Base-by-base conservation (phyloP, 352 stramenopile genomes). In the Globisporangium radiosum region DNA sequence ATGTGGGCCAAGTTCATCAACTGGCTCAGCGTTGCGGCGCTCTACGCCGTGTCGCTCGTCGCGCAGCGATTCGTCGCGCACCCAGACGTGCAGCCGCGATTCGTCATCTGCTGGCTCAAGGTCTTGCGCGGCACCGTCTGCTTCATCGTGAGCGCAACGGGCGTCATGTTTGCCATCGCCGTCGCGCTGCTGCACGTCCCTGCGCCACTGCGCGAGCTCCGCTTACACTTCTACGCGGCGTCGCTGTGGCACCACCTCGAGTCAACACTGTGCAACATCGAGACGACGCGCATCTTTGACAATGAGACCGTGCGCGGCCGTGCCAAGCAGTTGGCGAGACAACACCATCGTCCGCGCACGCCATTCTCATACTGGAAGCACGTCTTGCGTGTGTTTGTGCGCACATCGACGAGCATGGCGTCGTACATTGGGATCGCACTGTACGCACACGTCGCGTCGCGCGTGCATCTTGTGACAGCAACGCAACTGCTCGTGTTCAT, bases 41-140 rank as follows among this genome's bases (percentile, higher is more conserved):
- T 14, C 11, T 47, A 47, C 42, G 14, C 42, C 11, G 42, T 47
- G 7, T 47, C 42, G 11, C 42, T 17, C 11, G 11, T 47, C 42
- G 14, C 42, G 4, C 42, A 47, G 42, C 42, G 42, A 11, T 47
- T 47, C 11, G 42, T 6, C 11, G n/a, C 6, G n/a, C 11, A 11
- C 11, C 42, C 42, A 47, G 42, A 47, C 42, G 42, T n/a, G 11
- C 42, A 6, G 2, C 42, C 42, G n/a, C 14, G 17, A 7, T 52
- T 60, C 15, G 1, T 44, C 14, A 19, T 52, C 4, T 65, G 59
- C 52, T 65, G 54, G 47, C 10, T 10, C 17, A 65, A 65, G 39
- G 19, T 65, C 5, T 11, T 40, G 2, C 5, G 47, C 5, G 38
- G 40, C n/a, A 56, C 52, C 13, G 14, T 45, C 4, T 19, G 4